Evolutionary conservation across 2,329 filamentous ascomycete species (phyloP), one percentile per base, ranked within the genome.

Genomic region (Gnomoniopsis sp.): DNA sequence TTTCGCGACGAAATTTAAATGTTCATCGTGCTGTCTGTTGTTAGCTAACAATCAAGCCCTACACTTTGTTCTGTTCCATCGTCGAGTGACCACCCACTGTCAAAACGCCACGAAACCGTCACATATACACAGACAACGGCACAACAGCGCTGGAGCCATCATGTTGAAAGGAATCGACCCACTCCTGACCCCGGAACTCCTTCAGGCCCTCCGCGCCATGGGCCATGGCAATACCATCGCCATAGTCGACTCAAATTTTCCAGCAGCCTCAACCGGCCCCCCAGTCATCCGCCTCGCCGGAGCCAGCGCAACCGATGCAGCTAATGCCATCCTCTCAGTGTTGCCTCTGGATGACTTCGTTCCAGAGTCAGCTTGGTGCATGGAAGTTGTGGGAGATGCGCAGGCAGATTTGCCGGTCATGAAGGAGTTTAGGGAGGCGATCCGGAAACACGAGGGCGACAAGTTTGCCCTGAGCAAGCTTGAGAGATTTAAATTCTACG

Each of bases 291-390:
- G 55, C 8, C 55, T 57, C 41, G 55, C 55, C 8, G 55, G 55
- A 3, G 48, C 55, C 19, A 57, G 19, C 21, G 55, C 55, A 21
- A 57, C 49, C 6, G 48, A 52, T 6, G 49, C 55, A n/a, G 55
- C 55, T 30, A 43, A 57, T 26, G 55, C 55, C 4, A 57, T 57
- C 41, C 55, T 57, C 49, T 57, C 55, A 6, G 49, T 57, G 11
- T 15, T 57, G 26, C 55, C 55, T 7, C 30, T 57, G 15, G 55
- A 57, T 48, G 49, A 52, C 41, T 57, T 57, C n/a, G 55, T 57
- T 3, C 19, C 38, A 19, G 38, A 57, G 30, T 34, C 55, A 10
- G 55, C 55, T 22, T 52, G 55, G 55, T 57, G 55, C 41, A 57
- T 57, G 55, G 49, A 51, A 15, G 55, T 57, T 15, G 55, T 57